Evolutionary conservation across 83 land plant species (phyloP).

Genomic region (Larix sibirica): DNA sequence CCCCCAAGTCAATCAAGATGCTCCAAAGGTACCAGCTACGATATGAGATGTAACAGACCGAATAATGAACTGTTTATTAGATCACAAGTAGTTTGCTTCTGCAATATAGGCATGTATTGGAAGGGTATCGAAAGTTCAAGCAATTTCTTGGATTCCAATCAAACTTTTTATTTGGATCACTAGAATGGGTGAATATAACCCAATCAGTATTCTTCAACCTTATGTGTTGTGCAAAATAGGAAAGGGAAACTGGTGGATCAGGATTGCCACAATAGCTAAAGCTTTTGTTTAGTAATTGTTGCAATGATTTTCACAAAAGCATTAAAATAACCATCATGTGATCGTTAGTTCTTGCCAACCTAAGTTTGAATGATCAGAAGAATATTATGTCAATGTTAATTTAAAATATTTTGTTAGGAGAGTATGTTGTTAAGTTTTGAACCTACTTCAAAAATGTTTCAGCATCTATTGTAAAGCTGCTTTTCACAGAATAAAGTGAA

Average conservation of each 20-base stretch:
- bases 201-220: not conserved
- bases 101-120: not conserved
- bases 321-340: not conserved
- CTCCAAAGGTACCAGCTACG: too few relatives aligned
- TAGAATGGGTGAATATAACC: too few relatives aligned
- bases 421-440: not conserved
- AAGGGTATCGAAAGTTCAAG: not conserved
- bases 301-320: not conserved
- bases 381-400: too few relatives aligned
- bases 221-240: not conserved
- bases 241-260: not conserved
- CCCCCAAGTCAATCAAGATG: too few relatives aligned
- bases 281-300: not conserved
- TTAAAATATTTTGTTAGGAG: too few relatives aligned
- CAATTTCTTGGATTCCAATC: not conserved
- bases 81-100: not conserved
- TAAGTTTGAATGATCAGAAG: too few relatives aligned
- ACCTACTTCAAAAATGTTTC: not conserved
- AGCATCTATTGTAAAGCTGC: not conserved
- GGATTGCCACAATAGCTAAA: not conserved
- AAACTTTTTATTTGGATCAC: not conserved
- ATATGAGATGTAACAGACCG: too few relatives aligned
- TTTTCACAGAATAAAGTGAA: not conserved
- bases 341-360: too few relatives aligned
- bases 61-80: not conserved